Conservation (phyloP, 805 yeast species). For the Schwanniomyces vanrijiae region DNA sequence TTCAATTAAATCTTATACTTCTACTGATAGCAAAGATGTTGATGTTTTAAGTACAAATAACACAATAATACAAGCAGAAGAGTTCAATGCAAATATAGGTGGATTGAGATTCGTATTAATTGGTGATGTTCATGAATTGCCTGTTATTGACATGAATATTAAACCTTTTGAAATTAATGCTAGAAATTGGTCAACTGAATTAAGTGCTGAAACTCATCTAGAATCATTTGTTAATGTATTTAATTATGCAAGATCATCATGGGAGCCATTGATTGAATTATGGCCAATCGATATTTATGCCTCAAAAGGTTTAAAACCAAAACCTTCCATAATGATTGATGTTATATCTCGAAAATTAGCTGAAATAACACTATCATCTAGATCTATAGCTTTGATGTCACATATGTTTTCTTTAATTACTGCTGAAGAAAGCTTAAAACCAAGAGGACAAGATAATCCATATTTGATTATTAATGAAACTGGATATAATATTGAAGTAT, state of each 20-base stretch:
- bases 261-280: slow-evolving; percentile 94
- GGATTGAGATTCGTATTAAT: slow-evolving; percentile 81
- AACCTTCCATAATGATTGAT: slow-evolving; percentile 57
- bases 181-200: slow-evolving; percentile 82
- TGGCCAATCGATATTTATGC: slow-evolving; percentile 79
- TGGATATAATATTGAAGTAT: slow-evolving; percentile 75
- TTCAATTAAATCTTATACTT: slow-evolving; percentile 51
- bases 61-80: slow-evolving; percentile 65
- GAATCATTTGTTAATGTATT: slow-evolving; percentile 73
- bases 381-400: slow-evolving; percentile 74
- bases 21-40: slow-evolving; percentile 11
- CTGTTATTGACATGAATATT: slow-evolving; percentile 75
- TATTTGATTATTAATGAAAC: slow-evolving; percentile 81
- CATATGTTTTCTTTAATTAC: slow-evolving; percentile 63
- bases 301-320: slow-evolving; percentile 46
- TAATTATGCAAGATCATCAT: slow-evolving; percentile 84
- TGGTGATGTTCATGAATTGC: slow-evolving; percentile 90
- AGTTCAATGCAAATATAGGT: slow-evolving; percentile 60
- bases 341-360: slow-evolving; percentile 74
- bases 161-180: slow-evolving; percentile 68
- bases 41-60: slow-evolving; percentile 19
- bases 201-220: slow-evolving; percentile 65
- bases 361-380: slow-evolving; percentile 78
- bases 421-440: slow-evolving; percentile 52
- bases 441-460: slow-evolving; percentile 81